Evolutionary conservation across 1,284 basidiomycete species (phyloP), one percentile per base, ranked within the genome.

Genomic region (Gomphus bonarii): DNA sequence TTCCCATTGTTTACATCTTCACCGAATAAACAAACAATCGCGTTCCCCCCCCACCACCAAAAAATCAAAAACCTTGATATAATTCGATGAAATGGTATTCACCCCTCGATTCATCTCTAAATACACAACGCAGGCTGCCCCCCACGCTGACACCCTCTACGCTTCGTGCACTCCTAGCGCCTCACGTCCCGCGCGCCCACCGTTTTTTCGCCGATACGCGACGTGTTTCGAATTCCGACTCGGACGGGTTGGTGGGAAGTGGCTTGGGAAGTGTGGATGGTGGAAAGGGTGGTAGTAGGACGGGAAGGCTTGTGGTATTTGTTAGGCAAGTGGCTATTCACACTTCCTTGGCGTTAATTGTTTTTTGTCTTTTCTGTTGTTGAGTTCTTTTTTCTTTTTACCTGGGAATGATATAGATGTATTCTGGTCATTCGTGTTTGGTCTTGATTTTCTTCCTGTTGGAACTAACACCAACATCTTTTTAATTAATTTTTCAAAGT

Each of bases 161-260:
- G 40, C 72, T 88, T 33, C 64, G 73, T 1, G 78, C 79, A 4
- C 73, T 88, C 48, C 77, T 86, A 20, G 69, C 72, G 0, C 85
- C 85, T 1, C 74, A 84, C 66, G 70, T 74, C 44, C 86, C 88
- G 61, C 82, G 79, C 68, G 85, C 82, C 63, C 84, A 78, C 61
- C 75, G 85, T 16, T 83, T 86, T 66, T 88, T 88, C 18, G 54
- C 54, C 1, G 54, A 55, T 36, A 55, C 46, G 25, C 42, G 54
- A 4, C 42, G 42, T 10, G 9, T 22, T 22, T 20, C 42, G 7
- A 20, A 40, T 8, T 40, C 18, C 2, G 42, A 20, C 12, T 44
- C 18, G 38, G 38, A 40, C 8, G 42, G 42, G 20, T 10, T 44
- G 10, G 10, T 7, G 18, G 20, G 9, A 22, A 11, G 16, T 2